Evolutionary conservation across 1,284 basidiomycete species (phyloP), one percentile per base, ranked within the genome.

Genomic region (Cerioporus squamosus): DNA sequence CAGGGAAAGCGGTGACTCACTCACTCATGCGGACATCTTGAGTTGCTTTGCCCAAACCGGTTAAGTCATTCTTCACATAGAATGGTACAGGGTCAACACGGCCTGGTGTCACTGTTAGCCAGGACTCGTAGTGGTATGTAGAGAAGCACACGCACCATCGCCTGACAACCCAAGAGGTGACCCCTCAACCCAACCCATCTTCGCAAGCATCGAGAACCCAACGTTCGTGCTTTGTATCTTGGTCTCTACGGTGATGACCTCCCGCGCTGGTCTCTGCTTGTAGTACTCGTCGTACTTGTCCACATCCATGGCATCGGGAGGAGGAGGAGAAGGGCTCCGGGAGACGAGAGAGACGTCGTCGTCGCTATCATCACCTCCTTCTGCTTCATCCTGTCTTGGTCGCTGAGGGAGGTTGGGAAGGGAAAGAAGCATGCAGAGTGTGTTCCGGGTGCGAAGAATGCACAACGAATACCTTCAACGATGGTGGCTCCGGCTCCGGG

Each of bases 71-170:
- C 72, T 93, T 93, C 64, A 91, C 77, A 57, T 86, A 79, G 70
- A 93, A 93, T 5, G 91, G 91, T 31, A 94, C 79, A 2, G 91
- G 91, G 48, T 93, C 91, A 51, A 89, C 79, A 54, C 91, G 89
- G 45, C 88, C 91, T 93, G 63, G 24, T 18, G 10, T 22, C 20
- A 46, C 24, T 12, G 15, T 39, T 39, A 26, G 20, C 33, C 17
- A 22, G 44, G 15, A 29, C 1, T 29, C 26, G n/a, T 29, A 5
- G 6, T 29, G 15, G 20, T n/a, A 18, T 18, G 20, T n/a, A 31
- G 44, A 42, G 24, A 43, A 31, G 18, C 14, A 31, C 23, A 43
- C 76, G 20, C 67, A 91, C 91, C 91, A 56, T 92, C 86, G 18
- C 80, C 83, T 53, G 90, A 87, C n/a, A 89, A 64, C 10, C 91